These are phyloP conservation scores for Nyctanthes arbortristis DNA, from an alignment of 257 asterid species.

Conservation along the genomic window DNA sequence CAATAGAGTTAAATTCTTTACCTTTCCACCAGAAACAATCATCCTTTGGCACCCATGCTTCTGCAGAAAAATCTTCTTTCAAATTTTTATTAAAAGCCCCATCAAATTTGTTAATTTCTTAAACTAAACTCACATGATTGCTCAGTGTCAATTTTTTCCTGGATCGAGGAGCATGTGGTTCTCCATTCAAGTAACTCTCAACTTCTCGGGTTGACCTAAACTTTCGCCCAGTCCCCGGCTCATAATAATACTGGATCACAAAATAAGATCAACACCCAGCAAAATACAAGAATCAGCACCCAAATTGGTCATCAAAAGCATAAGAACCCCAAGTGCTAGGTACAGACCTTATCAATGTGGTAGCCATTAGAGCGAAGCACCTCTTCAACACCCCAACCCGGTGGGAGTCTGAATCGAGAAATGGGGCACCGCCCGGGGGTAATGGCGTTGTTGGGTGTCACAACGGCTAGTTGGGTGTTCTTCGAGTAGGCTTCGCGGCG, in stretches of 20 bases:
- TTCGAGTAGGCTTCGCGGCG: slow-evolving; percentile 1
- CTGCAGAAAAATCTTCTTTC: slow-evolving; percentile 29
- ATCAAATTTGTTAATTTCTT: background rate
- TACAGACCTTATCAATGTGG: slow-evolving; percentile 58
- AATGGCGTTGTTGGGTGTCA: slow-evolving; percentile 18
- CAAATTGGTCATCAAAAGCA: background rate
- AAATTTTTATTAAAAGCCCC: background rate
- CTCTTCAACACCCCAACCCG: slow-evolving; percentile 61
- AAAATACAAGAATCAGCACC: background rate
- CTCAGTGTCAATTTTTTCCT: slow-evolving; percentile 15
- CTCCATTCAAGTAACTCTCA: slow-evolving; percentile 51
- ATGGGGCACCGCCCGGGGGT: slow-evolving; percentile 4
- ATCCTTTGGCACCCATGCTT: slow-evolving; percentile 28
- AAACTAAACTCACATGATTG: slow-evolving; percentile 26
- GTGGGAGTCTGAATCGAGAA: slow-evolving; percentile 41
- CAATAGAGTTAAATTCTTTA: slow-evolving; percentile 20
- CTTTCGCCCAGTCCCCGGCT: slow-evolving; percentile 68
- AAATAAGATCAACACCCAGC: background rate
- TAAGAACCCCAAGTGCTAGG: background rate
- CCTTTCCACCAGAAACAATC: slow-evolving; percentile 64
- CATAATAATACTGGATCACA: slow-evolving; percentile 67
- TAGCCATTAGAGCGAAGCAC: slow-evolving; percentile 56
- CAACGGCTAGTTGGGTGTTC: background rate
- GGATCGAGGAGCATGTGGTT: slow-evolving; percentile 19
- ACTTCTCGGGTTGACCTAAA: slow-evolving; percentile 66